A percentile compares a stretch with the other conserved stretches of the same genome.
Evolutionary conservation across 768 basidiomycete genomes (phyloP).

Genomic region (Naganishia antarctica): DNA sequence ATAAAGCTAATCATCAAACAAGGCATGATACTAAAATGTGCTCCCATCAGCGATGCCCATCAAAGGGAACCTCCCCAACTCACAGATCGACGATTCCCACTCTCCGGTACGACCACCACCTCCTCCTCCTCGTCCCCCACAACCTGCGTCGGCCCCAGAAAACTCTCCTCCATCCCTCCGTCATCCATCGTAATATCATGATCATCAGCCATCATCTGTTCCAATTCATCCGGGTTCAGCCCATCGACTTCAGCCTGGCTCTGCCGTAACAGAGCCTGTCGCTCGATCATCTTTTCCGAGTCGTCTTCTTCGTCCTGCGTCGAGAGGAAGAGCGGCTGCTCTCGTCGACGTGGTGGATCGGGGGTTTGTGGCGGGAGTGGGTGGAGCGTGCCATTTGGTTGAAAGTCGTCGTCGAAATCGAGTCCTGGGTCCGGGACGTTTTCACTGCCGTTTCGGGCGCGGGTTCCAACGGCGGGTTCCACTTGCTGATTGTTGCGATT

Average conservation of each 20-base stretch:
- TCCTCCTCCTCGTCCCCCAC: not conserved
- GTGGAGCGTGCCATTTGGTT: conserved; percentile 10
- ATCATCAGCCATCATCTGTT: conserved; percentile 34
- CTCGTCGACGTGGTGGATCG: not conserved
- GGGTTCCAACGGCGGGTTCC: too few species aligned
- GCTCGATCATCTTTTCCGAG: not conserved
- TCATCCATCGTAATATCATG: conserved; percentile 31
- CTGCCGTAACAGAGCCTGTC: conserved; percentile 17
- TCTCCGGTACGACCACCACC: not conserved
- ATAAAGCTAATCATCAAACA: not conserved
- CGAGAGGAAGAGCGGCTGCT: conserved; percentile 4
- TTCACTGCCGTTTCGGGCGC: not conserved
- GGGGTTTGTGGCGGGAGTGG: not conserved
- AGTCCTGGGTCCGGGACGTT: not conserved
- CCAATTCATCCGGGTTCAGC: conserved; percentile 27
- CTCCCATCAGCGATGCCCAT: too few species aligned
- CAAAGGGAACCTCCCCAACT: too few species aligned
- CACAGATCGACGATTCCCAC: conserved; percentile 1
- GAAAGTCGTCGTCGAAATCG: conserved; percentile 6
- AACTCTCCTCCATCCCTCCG: conserved; percentile 17
- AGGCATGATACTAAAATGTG: not conserved
- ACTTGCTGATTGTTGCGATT: too few species aligned
- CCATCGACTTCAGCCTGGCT: conserved; percentile 31
- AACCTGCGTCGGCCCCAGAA: conserved; percentile 4
- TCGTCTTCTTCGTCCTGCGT: conserved; percentile 1